A percentile compares a stretch with the other conserved stretches of the same genome.
These are phyloP conservation scores for Rhododendron kiyosumense DNA, from an alignment of 148 eudicot genomes.

Conservation along the genomic window DNA sequence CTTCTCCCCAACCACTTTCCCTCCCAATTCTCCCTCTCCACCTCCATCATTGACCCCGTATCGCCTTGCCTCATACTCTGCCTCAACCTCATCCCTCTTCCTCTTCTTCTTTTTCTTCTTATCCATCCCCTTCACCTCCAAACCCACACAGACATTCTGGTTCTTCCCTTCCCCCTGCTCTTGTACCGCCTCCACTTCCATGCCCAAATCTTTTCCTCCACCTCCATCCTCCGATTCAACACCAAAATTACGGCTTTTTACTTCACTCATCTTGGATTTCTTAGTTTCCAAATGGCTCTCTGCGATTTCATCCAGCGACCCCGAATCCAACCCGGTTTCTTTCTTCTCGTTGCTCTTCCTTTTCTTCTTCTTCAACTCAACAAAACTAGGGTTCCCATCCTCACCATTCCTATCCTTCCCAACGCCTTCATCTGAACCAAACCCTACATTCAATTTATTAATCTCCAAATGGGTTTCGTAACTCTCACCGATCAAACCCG, in stretches of 20 bases:
- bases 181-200: neutral
- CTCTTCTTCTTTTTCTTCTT: conserved; percentile 62
- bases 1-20: conserved; percentile 56
- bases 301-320: neutral
- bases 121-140: neutral
- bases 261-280: neutral
- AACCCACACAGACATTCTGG: neutral
- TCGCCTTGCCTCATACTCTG: conserved; percentile 43
- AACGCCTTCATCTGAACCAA: neutral
- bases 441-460: conserved; percentile 14
- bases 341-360: neutral
- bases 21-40: conserved; percentile 22
- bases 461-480: neutral
- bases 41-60: conserved; percentile 31
- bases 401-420: neutral
- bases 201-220: neutral
- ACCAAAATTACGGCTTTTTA: neutral
- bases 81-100: conserved; percentile 83
- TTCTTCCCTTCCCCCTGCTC: conserved; percentile 8
- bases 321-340: neutral
- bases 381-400: neutral
- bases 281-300: neutral
- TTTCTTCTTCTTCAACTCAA: neutral
- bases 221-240: neutral
- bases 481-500: conserved; percentile 1